These are phyloP conservation scores for Leptomonas seymouri DNA, from an alignment of 208 protist genomes.

Conservation along the genomic window DNA sequence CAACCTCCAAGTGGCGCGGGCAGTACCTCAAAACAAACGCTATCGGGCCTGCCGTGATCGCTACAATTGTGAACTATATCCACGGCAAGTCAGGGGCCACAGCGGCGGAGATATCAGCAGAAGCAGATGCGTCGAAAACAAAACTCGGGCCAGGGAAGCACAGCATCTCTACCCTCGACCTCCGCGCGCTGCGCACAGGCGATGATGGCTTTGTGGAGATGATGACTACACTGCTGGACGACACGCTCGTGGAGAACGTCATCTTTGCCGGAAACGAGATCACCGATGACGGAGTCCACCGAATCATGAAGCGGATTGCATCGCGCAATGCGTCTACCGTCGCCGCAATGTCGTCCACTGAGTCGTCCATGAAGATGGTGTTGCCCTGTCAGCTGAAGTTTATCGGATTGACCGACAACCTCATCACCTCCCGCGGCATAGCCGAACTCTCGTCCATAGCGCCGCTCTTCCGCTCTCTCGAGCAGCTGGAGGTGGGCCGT, in stretches of 20 bases:
- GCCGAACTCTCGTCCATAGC: constrained; percentile 21
- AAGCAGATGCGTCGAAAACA: not conserved
- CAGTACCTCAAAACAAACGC: constrained; percentile 51
- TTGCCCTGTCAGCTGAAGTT: constrained; percentile 32
- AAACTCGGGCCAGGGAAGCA: constrained; percentile 19
- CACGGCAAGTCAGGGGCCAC: constrained; percentile 5
- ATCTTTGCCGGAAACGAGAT: constrained; percentile 58
- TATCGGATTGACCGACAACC: constrained; percentile 57
- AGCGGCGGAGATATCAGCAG: not conserved
- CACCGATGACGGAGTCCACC: constrained; percentile 49
- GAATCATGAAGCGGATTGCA: constrained; percentile 27
- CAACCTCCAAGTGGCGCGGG: constrained; percentile 51
- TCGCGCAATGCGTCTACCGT: not conserved
- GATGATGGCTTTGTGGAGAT: constrained; percentile 64
- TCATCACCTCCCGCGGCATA: constrained; percentile 49
- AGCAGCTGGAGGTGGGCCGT: constrained; percentile 49
- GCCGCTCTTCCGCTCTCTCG: constrained; percentile 26
- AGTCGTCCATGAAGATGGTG: not conserved
- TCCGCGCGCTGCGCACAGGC: constrained; percentile 53
- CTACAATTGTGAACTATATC: constrained; percentile 32
- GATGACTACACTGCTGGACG: constrained; percentile 34
- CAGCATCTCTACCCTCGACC: constrained; percentile 56
- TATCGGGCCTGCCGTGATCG: constrained; percentile 38
- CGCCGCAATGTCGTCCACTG: too few relatives aligned
- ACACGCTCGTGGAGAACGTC: constrained; percentile 43